A percentile compares a stretch with the other conserved stretches of the same genome.
phyloP scores from a whole-genome alignment of 2,329 filamentous ascomycete genomes.

The Aspergillus jensenii region DNA sequence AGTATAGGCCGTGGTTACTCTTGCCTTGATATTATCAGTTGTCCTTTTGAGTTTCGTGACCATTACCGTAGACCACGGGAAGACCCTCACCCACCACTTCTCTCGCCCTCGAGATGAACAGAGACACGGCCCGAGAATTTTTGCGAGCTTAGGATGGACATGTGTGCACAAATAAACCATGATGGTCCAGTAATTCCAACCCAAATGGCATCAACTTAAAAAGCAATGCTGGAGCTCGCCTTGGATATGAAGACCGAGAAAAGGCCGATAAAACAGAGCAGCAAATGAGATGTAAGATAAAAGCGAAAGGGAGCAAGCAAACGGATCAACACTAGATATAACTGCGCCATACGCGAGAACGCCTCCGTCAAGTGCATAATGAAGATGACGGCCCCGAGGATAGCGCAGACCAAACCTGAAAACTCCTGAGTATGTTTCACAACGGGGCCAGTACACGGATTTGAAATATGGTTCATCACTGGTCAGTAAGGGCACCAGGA shows the following conservation, averaged over 20 bases:
- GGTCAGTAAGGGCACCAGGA: background rate
- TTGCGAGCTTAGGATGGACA: background rate
- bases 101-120: background rate
- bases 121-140: background rate
- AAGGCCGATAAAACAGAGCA: background rate
- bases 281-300: background rate
- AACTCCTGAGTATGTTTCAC: background rate
- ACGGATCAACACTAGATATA: background rate
- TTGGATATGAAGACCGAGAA: background rate
- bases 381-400: background rate
- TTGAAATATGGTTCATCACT: background rate
- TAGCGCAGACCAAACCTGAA: background rate
- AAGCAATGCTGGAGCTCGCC: too few relatives aligned
- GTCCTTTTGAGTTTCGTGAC: background rate
- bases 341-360: constrained; percentile 8
- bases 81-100: too few relatives aligned
- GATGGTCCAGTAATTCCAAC: background rate
- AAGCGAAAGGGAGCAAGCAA: background rate
- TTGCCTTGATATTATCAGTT: background rate
- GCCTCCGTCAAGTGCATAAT: background rate
- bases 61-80: background rate
- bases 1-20: background rate
- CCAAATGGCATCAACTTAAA: background rate
- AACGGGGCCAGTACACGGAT: background rate
- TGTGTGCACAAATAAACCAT: background rate